Evolutionary conservation across 140 eudicot genomes (phyloP), one percentile per base, ranked within the genome.

Genomic region (Oenanthe javanica): DNA sequence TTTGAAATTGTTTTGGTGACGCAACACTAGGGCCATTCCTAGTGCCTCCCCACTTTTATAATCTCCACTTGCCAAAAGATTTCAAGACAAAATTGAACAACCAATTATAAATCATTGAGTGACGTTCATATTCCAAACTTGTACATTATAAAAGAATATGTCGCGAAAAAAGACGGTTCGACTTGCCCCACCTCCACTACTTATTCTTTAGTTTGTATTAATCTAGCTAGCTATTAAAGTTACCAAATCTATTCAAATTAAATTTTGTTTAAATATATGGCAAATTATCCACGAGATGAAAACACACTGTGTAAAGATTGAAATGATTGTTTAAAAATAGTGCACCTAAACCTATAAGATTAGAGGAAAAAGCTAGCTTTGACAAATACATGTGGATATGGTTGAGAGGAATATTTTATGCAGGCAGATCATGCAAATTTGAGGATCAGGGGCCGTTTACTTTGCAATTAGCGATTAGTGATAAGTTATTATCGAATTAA

Each of bases 21-120:
- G 21, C 64, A 27, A 21, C 79, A 48, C 38, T 11, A 4, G n/a
- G n/a, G 79, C 79, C 77, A 50, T 45, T n/a, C 79, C 38, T 76
- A 31, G 79, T 76, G 79, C 40, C 42, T 23, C 52, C 36, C 66
- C 66, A 48, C 79, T 75, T 75, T 75, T 10, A 16, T 19, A 49
- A 75, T n/a, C 3, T 0, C 59, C 27, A 25, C 59, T 75, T 75
- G 66, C 27, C 4, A 48, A 27, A 10, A 55, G 15, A 55, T 18
- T 19, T 5, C 7, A 25, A 7, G 2, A 21, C 10, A 25, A 48
- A 76, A 15, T 21, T 1, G 31, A 47, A 43, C 19, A 72, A 8
- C 49, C 40, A 31, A 16, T 55, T 55, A 55, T 19, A 55, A 55
- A 55, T 55, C 10, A 18, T 55, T 4, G 1, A 55, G 64, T 55